A percentile compares a stretch with the other conserved stretches of the same genome.
Evolutionary conservation across 129 eudicot genomes (phyloP).

Genomic region (Flaveria brownii): DNA sequence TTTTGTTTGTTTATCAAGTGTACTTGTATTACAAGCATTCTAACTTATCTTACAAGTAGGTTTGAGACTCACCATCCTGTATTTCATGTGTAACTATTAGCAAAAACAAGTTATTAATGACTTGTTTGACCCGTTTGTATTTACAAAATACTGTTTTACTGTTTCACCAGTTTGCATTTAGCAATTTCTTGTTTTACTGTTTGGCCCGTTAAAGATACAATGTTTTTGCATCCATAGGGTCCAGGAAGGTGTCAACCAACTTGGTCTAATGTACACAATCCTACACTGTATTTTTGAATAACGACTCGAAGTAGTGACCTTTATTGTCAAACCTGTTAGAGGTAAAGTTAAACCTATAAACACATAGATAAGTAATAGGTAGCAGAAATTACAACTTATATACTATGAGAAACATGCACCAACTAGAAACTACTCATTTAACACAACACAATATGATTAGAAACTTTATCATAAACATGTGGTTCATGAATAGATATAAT

Average conservation of each 20-base stretch:
- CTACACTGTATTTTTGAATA: too few relatives aligned
- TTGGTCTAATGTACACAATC: too few relatives aligned
- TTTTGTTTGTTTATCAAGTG: not conserved
- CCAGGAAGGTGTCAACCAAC: too few relatives aligned
- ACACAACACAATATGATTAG: conserved; percentile 6
- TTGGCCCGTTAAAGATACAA: not conserved
- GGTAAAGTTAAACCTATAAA: not conserved
- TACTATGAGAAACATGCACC: not conserved
- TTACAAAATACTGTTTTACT: not conserved
- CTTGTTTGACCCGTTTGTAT: not conserved
- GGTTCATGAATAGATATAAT: conserved; percentile 19
- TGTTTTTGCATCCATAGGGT: too few relatives aligned
- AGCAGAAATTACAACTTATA: not conserved
- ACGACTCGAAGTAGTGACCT: too few relatives aligned
- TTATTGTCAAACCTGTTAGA: not conserved
- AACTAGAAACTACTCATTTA: not conserved
- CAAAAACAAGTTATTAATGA: not conserved
- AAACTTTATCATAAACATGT: conserved; percentile 6
- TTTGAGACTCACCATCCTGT: conserved; percentile 7
- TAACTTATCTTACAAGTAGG: not conserved
- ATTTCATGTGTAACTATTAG: not conserved
- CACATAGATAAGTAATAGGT: not conserved
- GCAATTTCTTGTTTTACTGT: not conserved
- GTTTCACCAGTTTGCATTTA: not conserved
- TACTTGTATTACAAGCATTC: not conserved